Base-by-base conservation (phyloP, 352 stramenopile genomes). In the Pythium insidiosum region DNA sequence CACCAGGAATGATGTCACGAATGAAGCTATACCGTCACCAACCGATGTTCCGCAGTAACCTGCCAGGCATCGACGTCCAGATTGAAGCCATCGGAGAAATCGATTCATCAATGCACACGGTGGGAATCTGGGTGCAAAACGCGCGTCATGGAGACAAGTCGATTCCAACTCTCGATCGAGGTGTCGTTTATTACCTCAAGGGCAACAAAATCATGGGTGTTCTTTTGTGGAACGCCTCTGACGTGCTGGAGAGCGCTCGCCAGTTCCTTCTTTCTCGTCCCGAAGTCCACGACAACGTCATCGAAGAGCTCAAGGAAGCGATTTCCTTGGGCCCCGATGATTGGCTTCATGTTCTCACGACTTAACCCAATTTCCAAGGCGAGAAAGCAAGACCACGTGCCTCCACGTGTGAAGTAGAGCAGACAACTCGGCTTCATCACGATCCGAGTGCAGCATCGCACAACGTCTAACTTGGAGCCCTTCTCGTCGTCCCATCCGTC, bases 161-260 rank as follows among this genome's bases (percentile, higher is more conserved):
- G 12, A 40, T 52, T n/a, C 35, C 50, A 29, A 55, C 25, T 4
- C 95, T 81, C 45, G 63, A 90, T 38, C 79, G 87, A 30, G 87
- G 87, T 13, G 67, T 95, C 29, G 84, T 96, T 36, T 96, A 96
- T 58, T 96, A 96, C 38, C 58, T 96, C 18, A 77, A 84, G 38
- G 81, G 80, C 36, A 92, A 88, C 64, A 85, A 88, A 47, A 85
- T 96, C 49, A 84, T 94, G 53, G 87, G 87, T 36, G 88, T 96
- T 50, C 38, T 96, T 46, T 60, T 95, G 11, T 95, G 84, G 81
- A 96, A 96, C 47, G 84, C 84, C 1, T 73, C 60, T 19, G 84
- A 96, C 39, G 68, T 91, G 53, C 66, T 95, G 20, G 77, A 95
- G 35, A 86, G 63, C 29, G 86, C 87, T 20, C 77, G 83, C 13